Evolutionary conservation across 805 yeast species (phyloP).

Genomic region (Cyberlindnera bimundalis): DNA sequence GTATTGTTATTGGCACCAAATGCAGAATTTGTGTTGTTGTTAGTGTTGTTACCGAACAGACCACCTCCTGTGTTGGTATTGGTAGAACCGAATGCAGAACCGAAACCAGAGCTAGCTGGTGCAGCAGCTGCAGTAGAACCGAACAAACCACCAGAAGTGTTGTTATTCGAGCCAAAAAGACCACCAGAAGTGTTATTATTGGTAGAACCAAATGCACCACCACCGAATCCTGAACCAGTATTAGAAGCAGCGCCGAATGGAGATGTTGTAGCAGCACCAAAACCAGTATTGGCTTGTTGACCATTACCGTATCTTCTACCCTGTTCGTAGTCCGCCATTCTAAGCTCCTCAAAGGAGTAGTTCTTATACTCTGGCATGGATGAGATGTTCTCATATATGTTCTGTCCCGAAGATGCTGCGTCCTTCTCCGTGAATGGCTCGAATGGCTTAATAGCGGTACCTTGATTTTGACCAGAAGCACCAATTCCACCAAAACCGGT

Average conservation of each 20-base stretch:
- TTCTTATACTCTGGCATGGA: slow-evolving; percentile 89
- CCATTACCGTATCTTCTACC: slow-evolving; percentile 58
- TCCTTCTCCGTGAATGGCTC: slow-evolving; percentile 73
- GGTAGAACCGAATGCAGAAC: slow-evolving; percentile 8
- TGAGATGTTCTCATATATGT: slow-evolving; percentile 67
- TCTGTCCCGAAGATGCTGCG: slow-evolving; percentile 45
- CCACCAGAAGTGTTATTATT: slow-evolving; percentile 6
- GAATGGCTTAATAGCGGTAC: slow-evolving; percentile 72
- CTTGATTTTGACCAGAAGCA: slow-evolving; percentile 43
- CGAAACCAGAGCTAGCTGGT: slow-evolving; percentile 5
- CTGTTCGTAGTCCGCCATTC: slow-evolving; percentile 83
- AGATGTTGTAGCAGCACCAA: slow-evolving; percentile 30
- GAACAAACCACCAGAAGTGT: slow-evolving; percentile 25
- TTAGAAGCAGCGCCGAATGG: slow-evolving; percentile 37
- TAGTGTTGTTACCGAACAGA: slow-evolving; percentile 39
- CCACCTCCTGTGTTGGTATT: slow-evolving; percentile 13
- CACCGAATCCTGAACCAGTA: slow-evolving; percentile 35
- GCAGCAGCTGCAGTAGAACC: slow-evolving; percentile 2
- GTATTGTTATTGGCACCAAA: slow-evolving; percentile 34
- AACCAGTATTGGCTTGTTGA: slow-evolving; percentile 31
- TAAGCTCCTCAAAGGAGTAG: slow-evolving; percentile 81
- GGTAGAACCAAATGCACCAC: slow-evolving; percentile 28
- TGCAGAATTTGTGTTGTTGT: slow-evolving; percentile 4
- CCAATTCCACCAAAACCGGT: slow-evolving; percentile 24
- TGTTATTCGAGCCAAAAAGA: slow-evolving; percentile 10